Base-by-base conservation (phyloP, 768 basidiomycete species). In the Boletales sp. region DNA sequence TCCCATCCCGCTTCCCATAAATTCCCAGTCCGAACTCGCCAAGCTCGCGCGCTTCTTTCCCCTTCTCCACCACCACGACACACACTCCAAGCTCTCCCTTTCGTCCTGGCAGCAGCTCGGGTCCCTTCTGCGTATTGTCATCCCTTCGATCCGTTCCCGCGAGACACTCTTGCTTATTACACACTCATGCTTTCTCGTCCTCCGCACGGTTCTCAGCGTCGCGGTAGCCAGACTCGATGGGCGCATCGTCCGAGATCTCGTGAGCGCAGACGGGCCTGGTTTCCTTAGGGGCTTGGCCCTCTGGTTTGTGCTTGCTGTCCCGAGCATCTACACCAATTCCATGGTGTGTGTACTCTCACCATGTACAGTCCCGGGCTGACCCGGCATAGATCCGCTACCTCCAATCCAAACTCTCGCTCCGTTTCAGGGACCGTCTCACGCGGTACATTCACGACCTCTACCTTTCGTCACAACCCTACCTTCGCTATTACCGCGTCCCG, bases 321-420 rank as follows among this genome's bases (percentile, higher is more conserved):
- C 95, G 0, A 92, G 90, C 62, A 93, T 92, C 18, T 94, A 93
- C 64, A 98, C 95, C 0, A 98, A 98, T 63, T 86, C 90, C 2
- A 93, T 97, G 90, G 91, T 90, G 31, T 43, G 72, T 52, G 11
- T 13, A 0, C 0, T 28, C 5, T 4, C 14, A 11, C 14, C 18
- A 30, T 30, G 10, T 38, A 11, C 19, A 14, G 2, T 3, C 13
- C 1, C 3, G 6, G 25, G 15, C 34, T 59, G 25, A 35, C 44
- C 25, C 25, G 25, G 5, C 0, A 14, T 5, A 94, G 92, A 89
- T 96, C 52, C 85, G 87, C 6, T 87, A 93, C 64, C 75, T 97
- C 1, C 94, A 97, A 69, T 81, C 87, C 4, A 90, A 88, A 48
- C 79, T 98, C 3, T 83, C 92, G 0, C 77, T 95, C 3, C 78